Conservation (phyloP, 345 rosid genomes). For the Syzygium grande region DNA sequence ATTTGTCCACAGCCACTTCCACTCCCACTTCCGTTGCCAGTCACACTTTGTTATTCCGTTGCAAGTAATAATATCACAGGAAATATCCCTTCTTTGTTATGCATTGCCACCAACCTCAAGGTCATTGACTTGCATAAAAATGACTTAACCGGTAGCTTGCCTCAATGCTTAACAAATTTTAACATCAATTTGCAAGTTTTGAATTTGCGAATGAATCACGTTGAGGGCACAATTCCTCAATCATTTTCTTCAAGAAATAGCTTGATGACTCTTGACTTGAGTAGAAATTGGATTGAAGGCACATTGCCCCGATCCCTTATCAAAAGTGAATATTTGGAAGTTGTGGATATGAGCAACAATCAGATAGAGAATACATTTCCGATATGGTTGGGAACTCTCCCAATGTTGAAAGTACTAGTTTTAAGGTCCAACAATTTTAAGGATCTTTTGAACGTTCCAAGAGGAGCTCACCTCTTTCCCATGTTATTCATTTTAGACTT, state of each 20-base stretch:
- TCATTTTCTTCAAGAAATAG: neutral
- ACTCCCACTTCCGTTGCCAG: too few species aligned
- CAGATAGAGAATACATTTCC: neutral
- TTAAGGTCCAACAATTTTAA: neutral
- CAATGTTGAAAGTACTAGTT: neutral
- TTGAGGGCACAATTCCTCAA: neutral
- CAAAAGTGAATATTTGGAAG: neutral
- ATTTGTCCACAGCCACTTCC: neutral
- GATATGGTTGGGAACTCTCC: neutral
- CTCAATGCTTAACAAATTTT: neutral
- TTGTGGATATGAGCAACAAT: too few species aligned
- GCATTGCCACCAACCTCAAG: neutral
- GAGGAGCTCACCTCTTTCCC: neutral
- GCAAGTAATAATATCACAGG: neutral
- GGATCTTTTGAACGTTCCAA: neutral
- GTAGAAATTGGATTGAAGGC: neutral
- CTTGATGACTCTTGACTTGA: neutral
- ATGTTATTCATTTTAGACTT: neutral
- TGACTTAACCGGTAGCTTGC: accelerated
- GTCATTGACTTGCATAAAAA: neutral
- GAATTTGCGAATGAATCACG: neutral
- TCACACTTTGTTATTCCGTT: neutral
- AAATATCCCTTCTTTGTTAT: neutral
- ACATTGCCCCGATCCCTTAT: neutral
- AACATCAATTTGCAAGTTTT: too few species aligned